Percentiles rank a stretch among this genome's conserved stretches.
phyloP scores from a whole-genome alignment of 2,329 filamentous ascomycete species.

The Parastagonospora avenae region DNA sequence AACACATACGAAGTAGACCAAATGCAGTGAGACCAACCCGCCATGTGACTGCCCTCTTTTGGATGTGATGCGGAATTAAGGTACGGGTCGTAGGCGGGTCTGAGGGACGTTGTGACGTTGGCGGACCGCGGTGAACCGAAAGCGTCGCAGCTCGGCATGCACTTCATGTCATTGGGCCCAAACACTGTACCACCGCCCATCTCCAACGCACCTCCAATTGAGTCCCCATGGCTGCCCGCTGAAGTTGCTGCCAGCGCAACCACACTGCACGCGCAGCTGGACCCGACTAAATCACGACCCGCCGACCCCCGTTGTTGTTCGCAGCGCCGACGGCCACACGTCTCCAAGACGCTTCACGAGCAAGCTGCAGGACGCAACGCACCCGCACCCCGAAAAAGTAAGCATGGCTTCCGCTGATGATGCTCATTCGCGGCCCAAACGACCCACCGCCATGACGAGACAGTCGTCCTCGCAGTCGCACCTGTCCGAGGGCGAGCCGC shows the following conservation, averaged over 20 bases:
- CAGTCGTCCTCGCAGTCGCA: conserved; percentile 47
- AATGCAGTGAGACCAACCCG: no score
- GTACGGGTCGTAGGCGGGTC: no score
- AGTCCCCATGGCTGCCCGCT: conserved; percentile 30
- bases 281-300: conserved; percentile 10
- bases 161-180: conserved; percentile 38
- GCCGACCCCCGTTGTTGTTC: conserved; percentile 9
- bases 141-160: conserved; percentile 25
- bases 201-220: conserved; percentile 36
- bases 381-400: conserved; percentile 27
- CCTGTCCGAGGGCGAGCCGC: conserved; percentile 37
- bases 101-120: background rate
- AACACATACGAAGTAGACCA: no score
- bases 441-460: conserved; percentile 41
- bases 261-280: conserved; percentile 11
- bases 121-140: conserved; percentile 36
- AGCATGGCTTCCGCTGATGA: conserved; percentile 45
- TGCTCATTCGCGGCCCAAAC: conserved; percentile 42
- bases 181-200: conserved; percentile 34
- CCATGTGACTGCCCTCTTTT: no score
- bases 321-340: conserved; percentile 3
- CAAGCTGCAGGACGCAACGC: conserved; percentile 17
- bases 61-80: no score
- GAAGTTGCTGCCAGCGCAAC: conserved; percentile 22
- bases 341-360: conserved; percentile 6